Percentiles rank a stretch among this genome's conserved stretches.
Conservation (phyloP, 1,139 yeast genomes). For the Yamadazyma conglobata region DNA sequence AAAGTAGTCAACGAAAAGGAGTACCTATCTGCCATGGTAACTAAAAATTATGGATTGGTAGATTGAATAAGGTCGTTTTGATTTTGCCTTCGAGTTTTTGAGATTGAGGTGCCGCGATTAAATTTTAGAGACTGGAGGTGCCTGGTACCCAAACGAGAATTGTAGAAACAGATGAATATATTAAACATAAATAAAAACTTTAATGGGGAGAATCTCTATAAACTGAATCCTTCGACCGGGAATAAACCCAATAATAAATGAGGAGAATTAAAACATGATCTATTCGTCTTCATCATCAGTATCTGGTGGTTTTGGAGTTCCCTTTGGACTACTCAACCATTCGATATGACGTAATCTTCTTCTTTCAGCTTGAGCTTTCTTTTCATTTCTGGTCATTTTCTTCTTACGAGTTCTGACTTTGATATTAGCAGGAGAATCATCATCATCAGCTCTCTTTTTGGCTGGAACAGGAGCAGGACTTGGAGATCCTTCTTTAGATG, state of each 20-base stretch:
- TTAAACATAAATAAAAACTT: too few species aligned
- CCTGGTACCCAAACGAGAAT: too few species aligned
- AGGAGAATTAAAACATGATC: too few species aligned
- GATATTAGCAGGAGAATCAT: slow-evolving; percentile 93
- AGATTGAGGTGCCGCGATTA: slow-evolving; percentile 3
- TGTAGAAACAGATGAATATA: too few species aligned
- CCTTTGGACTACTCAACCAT: slow-evolving; percentile 96
- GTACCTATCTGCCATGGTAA: slow-evolving; percentile 90
- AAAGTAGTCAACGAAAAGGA: slow-evolving; percentile 95
- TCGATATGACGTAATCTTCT: slow-evolving; percentile 91
- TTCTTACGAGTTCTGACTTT: slow-evolving; percentile 89
- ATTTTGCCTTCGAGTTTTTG: slow-evolving; percentile 7
- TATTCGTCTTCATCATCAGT: slow-evolving; percentile 77
- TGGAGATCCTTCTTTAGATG: slow-evolving; percentile 18
- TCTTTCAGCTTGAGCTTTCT: slow-evolving; percentile 87
- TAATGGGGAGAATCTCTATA: too few species aligned
- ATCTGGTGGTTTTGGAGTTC: slow-evolving; percentile 91
- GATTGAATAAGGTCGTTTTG: neutral
- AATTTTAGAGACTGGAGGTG: neutral
- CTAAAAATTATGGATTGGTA: slow-evolving; percentile 1
- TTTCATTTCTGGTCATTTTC: slow-evolving; percentile 95
- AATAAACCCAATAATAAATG: too few species aligned
- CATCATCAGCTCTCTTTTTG: slow-evolving; percentile 56
- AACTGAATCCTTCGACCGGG: too few species aligned
- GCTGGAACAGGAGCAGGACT: slow-evolving; percentile 25